Evolutionary conservation across 2,329 filamentous ascomycete genomes (phyloP).

Genomic region (Xylariales sp.): DNA sequence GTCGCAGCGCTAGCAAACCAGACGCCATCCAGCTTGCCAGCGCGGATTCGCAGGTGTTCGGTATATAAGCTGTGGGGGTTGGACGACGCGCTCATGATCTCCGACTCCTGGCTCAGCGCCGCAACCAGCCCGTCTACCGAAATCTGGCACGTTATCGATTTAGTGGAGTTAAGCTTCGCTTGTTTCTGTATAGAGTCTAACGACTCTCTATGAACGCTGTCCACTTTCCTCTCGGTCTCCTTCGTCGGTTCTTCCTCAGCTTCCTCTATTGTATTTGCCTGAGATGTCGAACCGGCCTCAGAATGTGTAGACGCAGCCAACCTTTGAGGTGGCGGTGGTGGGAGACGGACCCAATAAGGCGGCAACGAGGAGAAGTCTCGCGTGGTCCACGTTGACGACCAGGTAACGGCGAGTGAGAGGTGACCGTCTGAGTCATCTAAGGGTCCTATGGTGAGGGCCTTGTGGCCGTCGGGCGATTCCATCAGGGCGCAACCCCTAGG

Average conservation of each 20-base stretch:
- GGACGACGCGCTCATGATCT: constrained; percentile 16
- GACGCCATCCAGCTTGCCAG: constrained; percentile 31
- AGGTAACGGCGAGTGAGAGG: constrained; percentile 52
- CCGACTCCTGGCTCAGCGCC: constrained; percentile 35
- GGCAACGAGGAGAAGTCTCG: constrained; percentile 48
- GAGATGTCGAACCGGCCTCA: constrained; percentile 1
- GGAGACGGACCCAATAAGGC: constrained; percentile 54
- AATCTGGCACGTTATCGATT: constrained; percentile 43
- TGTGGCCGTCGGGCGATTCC: constrained; percentile 45
- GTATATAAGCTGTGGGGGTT: constrained; percentile 36
- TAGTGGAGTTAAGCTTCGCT: constrained; percentile 17
- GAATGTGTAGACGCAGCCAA: constrained; percentile 5
- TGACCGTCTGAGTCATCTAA: constrained; percentile 58
- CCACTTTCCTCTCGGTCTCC: constrained; percentile 9
- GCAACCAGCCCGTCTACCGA: constrained; percentile 40
- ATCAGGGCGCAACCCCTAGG: constrained; percentile 54
- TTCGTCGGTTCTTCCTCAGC: constrained; percentile 1
- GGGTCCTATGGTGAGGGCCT: constrained; percentile 48
- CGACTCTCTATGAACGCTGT: constrained; percentile 19
- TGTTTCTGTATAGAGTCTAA: constrained; percentile 31
- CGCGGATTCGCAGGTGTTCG: constrained; percentile 38
- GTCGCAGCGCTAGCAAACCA: constrained; percentile 57
- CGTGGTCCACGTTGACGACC: constrained; percentile 50
- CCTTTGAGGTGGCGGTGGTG: constrained; percentile 21
- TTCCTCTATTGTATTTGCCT: not conserved